Percentiles rank a stretch among this genome's conserved stretches.
Conservation (phyloP, 805 yeast genomes). For the Starmera caribaea region DNA sequence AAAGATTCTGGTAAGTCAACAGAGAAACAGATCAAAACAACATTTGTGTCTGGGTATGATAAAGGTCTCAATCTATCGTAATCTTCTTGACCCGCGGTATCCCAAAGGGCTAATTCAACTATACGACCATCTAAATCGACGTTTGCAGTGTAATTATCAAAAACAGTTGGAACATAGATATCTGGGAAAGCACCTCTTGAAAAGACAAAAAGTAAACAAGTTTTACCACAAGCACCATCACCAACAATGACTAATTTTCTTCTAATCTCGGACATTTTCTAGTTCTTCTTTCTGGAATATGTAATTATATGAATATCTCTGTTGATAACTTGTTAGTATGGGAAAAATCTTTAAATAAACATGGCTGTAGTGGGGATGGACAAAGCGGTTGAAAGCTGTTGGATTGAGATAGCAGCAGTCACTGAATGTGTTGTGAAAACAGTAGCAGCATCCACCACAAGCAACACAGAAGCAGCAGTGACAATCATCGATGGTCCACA, state of each 20-base stretch:
- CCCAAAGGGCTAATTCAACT: constrained; percentile 93
- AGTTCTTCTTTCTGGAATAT: background rate
- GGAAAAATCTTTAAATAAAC: too few relatives aligned
- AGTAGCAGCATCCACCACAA: too few relatives aligned
- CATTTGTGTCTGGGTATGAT: constrained; percentile 88
- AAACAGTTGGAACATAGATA: constrained; percentile 92
- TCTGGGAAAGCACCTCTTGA: constrained; percentile 89
- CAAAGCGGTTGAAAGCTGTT: too few relatives aligned
- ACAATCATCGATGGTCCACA: too few relatives aligned
- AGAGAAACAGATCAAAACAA: constrained; percentile 84
- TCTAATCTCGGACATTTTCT: constrained; percentile 30
- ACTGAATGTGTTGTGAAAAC: too few relatives aligned
- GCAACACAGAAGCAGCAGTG: too few relatives aligned
- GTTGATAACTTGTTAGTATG: too few relatives aligned
- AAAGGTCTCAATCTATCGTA: constrained; percentile 88
- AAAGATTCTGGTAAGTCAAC: constrained; percentile 87
- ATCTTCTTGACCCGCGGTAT: constrained; percentile 98
- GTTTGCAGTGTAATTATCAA: constrained; percentile 95
- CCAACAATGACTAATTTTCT: constrained; percentile 91
- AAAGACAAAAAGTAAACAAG: constrained; percentile 79
- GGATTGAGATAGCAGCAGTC: too few relatives aligned
- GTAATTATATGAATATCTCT: too few relatives aligned
- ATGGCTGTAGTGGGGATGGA: too few relatives aligned
- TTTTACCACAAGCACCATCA: constrained; percentile 97
- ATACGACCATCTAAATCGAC: constrained; percentile 87